phyloP scores from a whole-genome alignment of 2,329 filamentous ascomycete species.

The Cytospora schulzeri region DNA sequence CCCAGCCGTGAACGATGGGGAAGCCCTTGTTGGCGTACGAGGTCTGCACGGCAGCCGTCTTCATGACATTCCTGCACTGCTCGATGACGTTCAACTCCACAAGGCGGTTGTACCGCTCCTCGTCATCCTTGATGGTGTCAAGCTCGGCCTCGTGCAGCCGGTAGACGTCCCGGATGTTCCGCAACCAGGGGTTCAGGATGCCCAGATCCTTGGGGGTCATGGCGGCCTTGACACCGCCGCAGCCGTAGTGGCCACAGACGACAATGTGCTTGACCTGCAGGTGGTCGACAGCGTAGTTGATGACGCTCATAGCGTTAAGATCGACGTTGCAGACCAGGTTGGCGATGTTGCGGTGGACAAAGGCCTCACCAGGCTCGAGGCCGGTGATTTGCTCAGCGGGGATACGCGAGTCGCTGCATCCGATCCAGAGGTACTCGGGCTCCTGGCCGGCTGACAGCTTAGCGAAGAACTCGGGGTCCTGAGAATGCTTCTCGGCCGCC shows the following conservation, averaged over 20 bases:
- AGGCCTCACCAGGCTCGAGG: slow-evolving; percentile 85
- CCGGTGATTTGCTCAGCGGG: slow-evolving; percentile 88
- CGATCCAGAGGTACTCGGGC: slow-evolving; percentile 82
- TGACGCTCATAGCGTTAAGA: slow-evolving; percentile 77
- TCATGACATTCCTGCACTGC: slow-evolving; percentile 76
- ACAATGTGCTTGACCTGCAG: slow-evolving; percentile 81
- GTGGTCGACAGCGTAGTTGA: slow-evolving; percentile 83
- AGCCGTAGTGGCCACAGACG: slow-evolving; percentile 78
- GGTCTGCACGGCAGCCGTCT: slow-evolving; percentile 79
- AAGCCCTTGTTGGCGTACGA: slow-evolving; percentile 63
- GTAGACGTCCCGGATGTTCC: slow-evolving; percentile 75
- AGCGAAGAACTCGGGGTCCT: slow-evolving; percentile 67
- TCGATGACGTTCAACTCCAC: slow-evolving; percentile 83
- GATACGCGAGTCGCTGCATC: slow-evolving; percentile 87
- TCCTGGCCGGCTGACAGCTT: slow-evolving; percentile 66
- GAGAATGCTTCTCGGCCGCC: slow-evolving; percentile 59
- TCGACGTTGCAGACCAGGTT: slow-evolving; percentile 83
- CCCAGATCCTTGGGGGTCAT: slow-evolving; percentile 72
- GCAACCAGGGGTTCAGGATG: slow-evolving; percentile 72
- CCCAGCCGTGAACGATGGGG: slow-evolving; percentile 74
- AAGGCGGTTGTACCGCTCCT: slow-evolving; percentile 67
- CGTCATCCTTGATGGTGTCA: slow-evolving; percentile 60
- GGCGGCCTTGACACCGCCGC: slow-evolving; percentile 75
- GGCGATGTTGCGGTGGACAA: slow-evolving; percentile 94
- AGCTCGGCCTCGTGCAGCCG: slow-evolving; percentile 71